phyloP scores from a whole-genome alignment of 805 yeast genomes.

The Ogataea philodendri region DNA sequence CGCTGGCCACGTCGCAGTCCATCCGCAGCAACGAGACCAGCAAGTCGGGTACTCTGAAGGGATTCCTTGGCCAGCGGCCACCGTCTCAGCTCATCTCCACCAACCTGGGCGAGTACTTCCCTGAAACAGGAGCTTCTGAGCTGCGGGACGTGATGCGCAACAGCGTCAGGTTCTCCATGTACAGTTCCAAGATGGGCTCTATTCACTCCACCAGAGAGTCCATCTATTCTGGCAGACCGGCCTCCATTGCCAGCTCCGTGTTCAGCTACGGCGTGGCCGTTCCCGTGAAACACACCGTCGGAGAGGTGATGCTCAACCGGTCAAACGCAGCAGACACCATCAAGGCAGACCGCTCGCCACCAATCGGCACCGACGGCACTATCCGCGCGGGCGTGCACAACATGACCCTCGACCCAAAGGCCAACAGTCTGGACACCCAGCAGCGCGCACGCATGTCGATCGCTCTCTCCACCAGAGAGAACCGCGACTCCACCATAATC shows the following conservation, averaged over 20 bases:
- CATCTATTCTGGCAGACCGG: slow-evolving; percentile 24
- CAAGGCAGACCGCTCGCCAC: slow-evolving; percentile 15
- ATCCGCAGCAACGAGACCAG: slow-evolving; percentile 5
- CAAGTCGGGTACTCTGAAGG: slow-evolving; percentile 33
- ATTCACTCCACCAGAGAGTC: slow-evolving; percentile 24
- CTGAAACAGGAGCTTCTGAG: slow-evolving; percentile 68
- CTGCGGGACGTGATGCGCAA: slow-evolving; percentile 79
- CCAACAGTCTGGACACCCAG: slow-evolving; percentile 7
- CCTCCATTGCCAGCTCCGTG: slow-evolving; percentile 29
- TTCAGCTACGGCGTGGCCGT: slow-evolving; percentile 31
- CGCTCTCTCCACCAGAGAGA: slow-evolving; percentile 18
- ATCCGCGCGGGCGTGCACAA: slow-evolving; percentile 8
- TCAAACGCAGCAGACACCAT: slow-evolving; percentile 53
- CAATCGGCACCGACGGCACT: slow-evolving; percentile 3
- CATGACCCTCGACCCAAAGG: slow-evolving; percentile 3
- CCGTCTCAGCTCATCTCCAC: slow-evolving; percentile 89
- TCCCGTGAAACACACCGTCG: slow-evolving; percentile 49
- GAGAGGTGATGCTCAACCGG: slow-evolving; percentile 59
- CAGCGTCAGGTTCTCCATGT: slow-evolving; percentile 75
- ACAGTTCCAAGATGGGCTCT: slow-evolving; percentile 24
- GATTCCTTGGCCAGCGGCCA: slow-evolving; percentile 84
- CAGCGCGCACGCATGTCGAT: slow-evolving; percentile 23
- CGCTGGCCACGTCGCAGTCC: slow-evolving; percentile 12
- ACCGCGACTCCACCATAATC: slow-evolving; percentile 41
- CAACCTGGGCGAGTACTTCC: slow-evolving; percentile 87